Conservation (phyloP, 1,284 basidiomycete species). For the Macrocybe sp. region DNA sequence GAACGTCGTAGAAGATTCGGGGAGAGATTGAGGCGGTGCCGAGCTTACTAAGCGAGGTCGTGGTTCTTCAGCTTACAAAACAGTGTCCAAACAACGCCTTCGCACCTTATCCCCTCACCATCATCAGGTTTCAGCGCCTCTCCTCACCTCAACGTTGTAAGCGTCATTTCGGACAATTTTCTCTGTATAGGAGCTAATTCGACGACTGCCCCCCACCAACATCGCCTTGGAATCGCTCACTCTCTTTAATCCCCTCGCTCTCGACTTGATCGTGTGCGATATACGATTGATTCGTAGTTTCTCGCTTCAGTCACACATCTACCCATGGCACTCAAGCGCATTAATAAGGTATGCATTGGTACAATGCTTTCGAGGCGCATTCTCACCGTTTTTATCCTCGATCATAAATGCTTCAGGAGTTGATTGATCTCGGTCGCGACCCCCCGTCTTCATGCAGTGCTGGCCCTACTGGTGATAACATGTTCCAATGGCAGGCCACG, state of each 20-base stretch:
- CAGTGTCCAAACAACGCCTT: conserved; percentile 35
- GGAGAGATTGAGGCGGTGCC: too few species aligned
- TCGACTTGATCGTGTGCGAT: conserved; percentile 21
- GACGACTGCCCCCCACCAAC: conserved; percentile 3
- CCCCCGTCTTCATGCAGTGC: conserved; percentile 97
- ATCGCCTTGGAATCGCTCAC: conserved; percentile 16
- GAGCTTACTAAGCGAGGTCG: too few species aligned
- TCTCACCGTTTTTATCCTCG: conserved; percentile 9
- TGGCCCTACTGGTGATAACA: conserved; percentile 92
- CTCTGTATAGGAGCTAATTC: conserved; percentile 8
- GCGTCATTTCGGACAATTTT: conserved; percentile 5
- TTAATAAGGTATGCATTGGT: conserved; percentile 86
- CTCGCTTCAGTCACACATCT: conserved; percentile 15
- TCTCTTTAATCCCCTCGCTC: conserved; percentile 7
- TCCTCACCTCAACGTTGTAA: conserved; percentile 17
- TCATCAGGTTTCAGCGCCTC: conserved; percentile 32
- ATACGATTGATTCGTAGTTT: conserved; percentile 12
- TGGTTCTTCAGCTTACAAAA: conserved; percentile 31
- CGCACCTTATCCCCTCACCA: conserved; percentile 46
- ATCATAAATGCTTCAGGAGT: conserved; percentile 63
- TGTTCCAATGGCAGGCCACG: conserved; percentile 98
- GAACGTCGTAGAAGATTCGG: too few species aligned
- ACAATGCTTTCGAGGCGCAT: conserved; percentile 5
- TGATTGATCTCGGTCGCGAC: conserved; percentile 95
- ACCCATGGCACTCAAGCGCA: conserved; percentile 93